phyloP scores from a whole-genome alignment of 225 moss, liverwort and hornwort species.

The Straminergon stramineum region DNA sequence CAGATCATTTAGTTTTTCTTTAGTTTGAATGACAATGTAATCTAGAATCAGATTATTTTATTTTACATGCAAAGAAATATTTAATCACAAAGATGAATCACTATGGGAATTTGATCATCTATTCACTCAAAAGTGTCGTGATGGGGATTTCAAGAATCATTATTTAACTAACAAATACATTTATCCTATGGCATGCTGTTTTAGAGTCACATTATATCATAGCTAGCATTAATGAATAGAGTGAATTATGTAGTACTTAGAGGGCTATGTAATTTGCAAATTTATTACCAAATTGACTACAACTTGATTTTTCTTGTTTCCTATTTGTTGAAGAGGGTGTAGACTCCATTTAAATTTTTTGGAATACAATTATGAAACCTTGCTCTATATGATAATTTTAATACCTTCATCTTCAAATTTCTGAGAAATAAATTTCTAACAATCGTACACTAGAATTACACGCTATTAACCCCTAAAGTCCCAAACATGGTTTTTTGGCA shows the following conservation, averaged over 20 bases:
- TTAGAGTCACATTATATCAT: not conserved
- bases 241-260: not conserved
- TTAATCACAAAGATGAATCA: not conserved
- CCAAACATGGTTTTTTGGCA: too few species aligned
- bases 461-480: too few species aligned
- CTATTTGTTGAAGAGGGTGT: not conserved
- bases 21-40: not conserved
- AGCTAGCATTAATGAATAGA: not conserved
- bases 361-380: too few species aligned
- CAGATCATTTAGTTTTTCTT: not conserved
- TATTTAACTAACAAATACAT: not conserved
- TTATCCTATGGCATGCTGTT: not conserved
- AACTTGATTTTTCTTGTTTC: not conserved
- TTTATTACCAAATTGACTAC: not conserved
- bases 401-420: not conserved
- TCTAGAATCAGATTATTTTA: not conserved
- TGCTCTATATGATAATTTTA: not conserved
- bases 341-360: not conserved
- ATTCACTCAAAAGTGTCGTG: not conserved
- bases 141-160: not conserved
- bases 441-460: accelerated
- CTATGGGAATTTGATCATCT: not conserved
- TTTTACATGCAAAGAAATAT: not conserved
- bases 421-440: not conserved
- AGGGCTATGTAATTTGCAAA: not conserved